These are phyloP conservation scores for Penicillium tannophilum DNA, from an alignment of 495 filamentous ascomycete genomes.

Conservation along the genomic window DNA sequence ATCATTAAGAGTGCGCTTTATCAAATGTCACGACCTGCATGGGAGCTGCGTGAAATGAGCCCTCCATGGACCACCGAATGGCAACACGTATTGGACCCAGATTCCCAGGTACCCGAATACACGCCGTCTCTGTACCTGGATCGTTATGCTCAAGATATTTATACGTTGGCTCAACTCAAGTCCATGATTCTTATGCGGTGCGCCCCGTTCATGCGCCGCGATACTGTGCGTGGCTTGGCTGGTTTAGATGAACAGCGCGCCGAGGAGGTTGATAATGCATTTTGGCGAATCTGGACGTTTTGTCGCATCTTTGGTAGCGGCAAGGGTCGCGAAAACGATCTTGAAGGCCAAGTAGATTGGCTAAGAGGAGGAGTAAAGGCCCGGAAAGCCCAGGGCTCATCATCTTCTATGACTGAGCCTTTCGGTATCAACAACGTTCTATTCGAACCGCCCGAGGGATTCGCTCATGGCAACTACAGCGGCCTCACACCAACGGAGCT, in stretches of 20 bases:
- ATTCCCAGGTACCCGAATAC: constrained; percentile 56
- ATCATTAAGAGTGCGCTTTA: constrained; percentile 58
- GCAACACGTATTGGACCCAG: constrained; percentile 44
- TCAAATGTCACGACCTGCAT: constrained; percentile 62
- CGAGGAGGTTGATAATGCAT: constrained; percentile 62
- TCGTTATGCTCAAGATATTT: constrained; percentile 59
- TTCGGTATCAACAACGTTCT: constrained; percentile 56
- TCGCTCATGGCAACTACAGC: constrained; percentile 59
- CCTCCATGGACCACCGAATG: constrained; percentile 54
- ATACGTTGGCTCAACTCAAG: constrained; percentile 61
- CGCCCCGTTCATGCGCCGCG: constrained; percentile 57
- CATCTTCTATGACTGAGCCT: constrained; percentile 43
- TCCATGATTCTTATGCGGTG: constrained; percentile 62
- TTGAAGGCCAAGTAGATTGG: constrained; percentile 68
- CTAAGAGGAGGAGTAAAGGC: constrained; percentile 59
- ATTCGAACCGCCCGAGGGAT: constrained; percentile 58
- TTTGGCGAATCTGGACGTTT: constrained; percentile 73
- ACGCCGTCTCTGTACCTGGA: constrained; percentile 58
- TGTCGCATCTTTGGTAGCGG: constrained; percentile 65
- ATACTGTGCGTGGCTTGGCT: constrained; percentile 58
- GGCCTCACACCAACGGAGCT: constrained; percentile 59
- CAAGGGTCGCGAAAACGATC: constrained; percentile 61
- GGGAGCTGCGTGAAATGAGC: constrained; percentile 67
- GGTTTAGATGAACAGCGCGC: constrained; percentile 51
- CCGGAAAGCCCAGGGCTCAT: constrained; percentile 33